Percentiles rank a stretch among this genome's conserved stretches.
Evolutionary conservation across 768 basidiomycete genomes (phyloP).

Genomic region (Neoboletus magnificus): DNA sequence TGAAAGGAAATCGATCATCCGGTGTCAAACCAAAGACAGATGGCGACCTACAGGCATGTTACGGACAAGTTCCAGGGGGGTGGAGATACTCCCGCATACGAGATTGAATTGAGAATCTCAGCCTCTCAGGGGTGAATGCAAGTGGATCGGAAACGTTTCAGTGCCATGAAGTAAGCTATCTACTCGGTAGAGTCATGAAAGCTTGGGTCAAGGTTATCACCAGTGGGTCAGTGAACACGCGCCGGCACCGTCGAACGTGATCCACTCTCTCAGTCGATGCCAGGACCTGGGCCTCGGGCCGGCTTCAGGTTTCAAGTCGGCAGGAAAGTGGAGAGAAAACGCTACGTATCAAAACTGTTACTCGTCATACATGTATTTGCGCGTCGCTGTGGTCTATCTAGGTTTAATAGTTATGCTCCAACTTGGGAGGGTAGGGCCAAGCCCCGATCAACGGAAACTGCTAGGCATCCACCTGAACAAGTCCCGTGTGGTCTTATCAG

Average conservation of each 20-base stretch:
- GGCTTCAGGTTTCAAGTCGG: background rate
- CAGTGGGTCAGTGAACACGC: slow-evolving; percentile 7
- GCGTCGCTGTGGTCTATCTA: background rate
- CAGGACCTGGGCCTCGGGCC: background rate
- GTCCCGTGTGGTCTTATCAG: slow-evolving; percentile 1
- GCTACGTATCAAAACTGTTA: background rate
- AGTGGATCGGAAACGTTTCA: slow-evolving; percentile 29
- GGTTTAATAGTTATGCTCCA: slow-evolving; percentile 4
- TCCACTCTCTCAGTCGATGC: background rate
- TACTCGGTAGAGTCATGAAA: slow-evolving; percentile 6
- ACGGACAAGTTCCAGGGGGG: slow-evolving; percentile 15
- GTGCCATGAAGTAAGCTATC: slow-evolving; percentile 10
- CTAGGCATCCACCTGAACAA: slow-evolving; percentile 10
- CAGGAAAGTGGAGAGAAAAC: background rate
- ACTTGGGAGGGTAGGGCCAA: slow-evolving; percentile 4
- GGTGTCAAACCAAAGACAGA: slow-evolving; percentile 11
- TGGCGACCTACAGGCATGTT: slow-evolving; percentile 8
- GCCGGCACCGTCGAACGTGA: slow-evolving; percentile 4
- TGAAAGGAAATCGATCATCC: slow-evolving; percentile 1
- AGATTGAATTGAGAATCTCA: slow-evolving; percentile 24
- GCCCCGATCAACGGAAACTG: background rate
- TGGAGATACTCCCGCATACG: slow-evolving; percentile 18
- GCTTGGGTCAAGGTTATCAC: slow-evolving; percentile 10
- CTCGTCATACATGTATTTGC: background rate
- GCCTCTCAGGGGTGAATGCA: slow-evolving; percentile 22